Conservation (phyloP, 768 basidiomycete species). For the Inosperma sp. region DNA sequence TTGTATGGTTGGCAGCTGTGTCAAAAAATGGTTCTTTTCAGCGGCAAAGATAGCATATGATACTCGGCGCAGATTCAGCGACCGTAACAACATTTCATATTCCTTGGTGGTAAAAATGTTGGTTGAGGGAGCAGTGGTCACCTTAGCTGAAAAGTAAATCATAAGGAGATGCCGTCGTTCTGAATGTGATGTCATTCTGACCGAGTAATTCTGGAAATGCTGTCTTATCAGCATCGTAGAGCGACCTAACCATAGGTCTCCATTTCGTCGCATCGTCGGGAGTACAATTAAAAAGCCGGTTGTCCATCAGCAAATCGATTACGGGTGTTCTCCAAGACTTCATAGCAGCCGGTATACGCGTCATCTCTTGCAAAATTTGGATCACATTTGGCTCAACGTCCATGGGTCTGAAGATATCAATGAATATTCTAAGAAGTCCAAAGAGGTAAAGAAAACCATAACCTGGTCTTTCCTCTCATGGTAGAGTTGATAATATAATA, state of each 20-base stretch:
- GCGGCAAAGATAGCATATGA: conserved; percentile 84
- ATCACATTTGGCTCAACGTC: conserved; percentile 69
- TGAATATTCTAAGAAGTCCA: neutral
- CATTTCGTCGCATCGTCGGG: conserved; percentile 57
- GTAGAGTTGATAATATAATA: conserved; percentile 81
- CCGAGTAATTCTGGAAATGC: conserved; percentile 81
- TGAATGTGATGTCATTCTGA: conserved; percentile 33
- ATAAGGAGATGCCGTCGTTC: conserved; percentile 13
- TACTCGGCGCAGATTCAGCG: conserved; percentile 80
- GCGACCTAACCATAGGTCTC: conserved; percentile 69
- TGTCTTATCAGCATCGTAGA: conserved; percentile 85
- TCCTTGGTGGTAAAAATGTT: conserved; percentile 97
- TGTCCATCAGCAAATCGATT: conserved; percentile 78
- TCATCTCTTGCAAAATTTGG: conserved; percentile 71
- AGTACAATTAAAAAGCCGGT: conserved; percentile 77
- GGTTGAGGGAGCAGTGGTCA: conserved; percentile 81
- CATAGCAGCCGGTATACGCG: conserved; percentile 65
- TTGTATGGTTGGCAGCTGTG: conserved; percentile 88
- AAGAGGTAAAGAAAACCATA: conserved; percentile 14
- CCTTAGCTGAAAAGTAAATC: conserved; percentile 46
- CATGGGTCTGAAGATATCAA: conserved; percentile 51
- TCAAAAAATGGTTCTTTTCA: conserved; percentile 88
- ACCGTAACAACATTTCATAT: conserved; percentile 85
- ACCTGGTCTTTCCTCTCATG: conserved; percentile 76
- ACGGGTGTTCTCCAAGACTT: conserved; percentile 86